phyloP scores from a whole-genome alignment of 164 flowering plant genomes.

The Vitis vinifera region DNA sequence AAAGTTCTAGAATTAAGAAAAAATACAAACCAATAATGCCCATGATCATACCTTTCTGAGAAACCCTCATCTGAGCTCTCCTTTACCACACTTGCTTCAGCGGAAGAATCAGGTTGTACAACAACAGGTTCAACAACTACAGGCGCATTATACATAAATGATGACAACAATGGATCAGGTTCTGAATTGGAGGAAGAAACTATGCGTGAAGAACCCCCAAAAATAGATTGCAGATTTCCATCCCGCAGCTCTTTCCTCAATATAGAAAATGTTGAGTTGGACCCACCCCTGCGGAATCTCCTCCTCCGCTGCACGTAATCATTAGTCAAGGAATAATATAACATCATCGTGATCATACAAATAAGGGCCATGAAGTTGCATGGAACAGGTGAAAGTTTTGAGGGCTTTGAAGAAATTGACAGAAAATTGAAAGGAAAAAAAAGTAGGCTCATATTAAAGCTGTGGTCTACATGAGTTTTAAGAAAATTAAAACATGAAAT shows the following conservation, averaged over 20 bases:
- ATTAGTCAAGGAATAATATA: constrained; percentile 37
- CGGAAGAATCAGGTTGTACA: constrained; percentile 22
- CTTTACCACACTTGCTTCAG: constrained; percentile 11
- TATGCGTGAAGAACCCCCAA: constrained; percentile 39
- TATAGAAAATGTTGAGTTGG: constrained; percentile 38
- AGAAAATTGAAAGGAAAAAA: neutral
- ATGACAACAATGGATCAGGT: constrained; percentile 60
- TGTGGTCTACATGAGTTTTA: too few relatives aligned
- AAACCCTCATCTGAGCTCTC: constrained; percentile 19
- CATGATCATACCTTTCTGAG: constrained; percentile 26
- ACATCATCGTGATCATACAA: neutral
- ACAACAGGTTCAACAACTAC: constrained; percentile 21
- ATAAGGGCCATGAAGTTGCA: neutral
- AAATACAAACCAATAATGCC: neutral
- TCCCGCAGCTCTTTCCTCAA: constrained; percentile 62
- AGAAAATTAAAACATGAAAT: too few relatives aligned
- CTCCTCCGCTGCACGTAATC: constrained; percentile 56
- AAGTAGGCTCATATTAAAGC: neutral
- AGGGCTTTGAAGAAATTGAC: neutral
- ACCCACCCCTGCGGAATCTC: constrained; percentile 42
- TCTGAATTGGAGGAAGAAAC: constrained; percentile 41
- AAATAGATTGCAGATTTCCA: constrained; percentile 46
- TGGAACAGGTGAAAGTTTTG: neutral
- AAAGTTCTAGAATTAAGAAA: neutral
- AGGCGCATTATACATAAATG: constrained; percentile 42